These are phyloP conservation scores for Hyaloscypha hepaticicola DNA, from an alignment of 495 filamentous ascomycete genomes.

Conservation along the genomic window DNA sequence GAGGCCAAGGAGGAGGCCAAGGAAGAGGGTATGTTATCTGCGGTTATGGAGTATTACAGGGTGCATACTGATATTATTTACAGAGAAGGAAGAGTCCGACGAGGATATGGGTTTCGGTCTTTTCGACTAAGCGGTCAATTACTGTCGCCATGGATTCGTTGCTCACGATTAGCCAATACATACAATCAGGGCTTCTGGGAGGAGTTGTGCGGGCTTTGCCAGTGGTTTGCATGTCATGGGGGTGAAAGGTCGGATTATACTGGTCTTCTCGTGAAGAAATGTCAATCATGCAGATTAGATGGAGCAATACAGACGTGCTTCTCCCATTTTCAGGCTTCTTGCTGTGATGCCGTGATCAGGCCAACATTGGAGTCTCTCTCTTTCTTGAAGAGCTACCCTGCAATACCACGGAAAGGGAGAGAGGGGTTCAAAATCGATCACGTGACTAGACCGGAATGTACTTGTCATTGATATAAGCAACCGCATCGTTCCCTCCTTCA, in stretches of 20 bases:
- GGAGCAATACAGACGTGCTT: constrained; percentile 32
- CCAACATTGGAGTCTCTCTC: neutral
- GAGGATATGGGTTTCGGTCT: constrained; percentile 99
- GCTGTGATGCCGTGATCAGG: neutral
- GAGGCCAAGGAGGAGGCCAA: constrained; percentile 80
- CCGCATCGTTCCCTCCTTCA: too few relatives aligned
- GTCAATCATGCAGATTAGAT: constrained; percentile 26
- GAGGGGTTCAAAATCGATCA: too few relatives aligned
- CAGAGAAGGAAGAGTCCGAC: constrained; percentile 84
- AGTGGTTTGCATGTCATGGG: constrained; percentile 28
- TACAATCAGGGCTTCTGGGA: constrained; percentile 23
- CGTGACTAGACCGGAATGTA: too few relatives aligned
- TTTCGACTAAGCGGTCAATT: constrained; percentile 72
- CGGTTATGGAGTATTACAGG: neutral
- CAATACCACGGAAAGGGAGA: neutral
- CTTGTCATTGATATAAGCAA: too few relatives aligned
- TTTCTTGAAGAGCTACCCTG: neutral
- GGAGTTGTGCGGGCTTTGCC: constrained; percentile 31
- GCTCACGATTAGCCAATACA: constrained; percentile 13
- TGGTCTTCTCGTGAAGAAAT: constrained; percentile 24
- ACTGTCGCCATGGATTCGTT: constrained; percentile 10
- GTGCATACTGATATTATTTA: constrained; percentile 33
- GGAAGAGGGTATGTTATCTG: constrained; percentile 49
- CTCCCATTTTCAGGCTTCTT: constrained; percentile 19
- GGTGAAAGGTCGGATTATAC: constrained; percentile 20